phyloP scores from a whole-genome alignment of 768 basidiomycete genomes.

The Suillus luteus region DNA sequence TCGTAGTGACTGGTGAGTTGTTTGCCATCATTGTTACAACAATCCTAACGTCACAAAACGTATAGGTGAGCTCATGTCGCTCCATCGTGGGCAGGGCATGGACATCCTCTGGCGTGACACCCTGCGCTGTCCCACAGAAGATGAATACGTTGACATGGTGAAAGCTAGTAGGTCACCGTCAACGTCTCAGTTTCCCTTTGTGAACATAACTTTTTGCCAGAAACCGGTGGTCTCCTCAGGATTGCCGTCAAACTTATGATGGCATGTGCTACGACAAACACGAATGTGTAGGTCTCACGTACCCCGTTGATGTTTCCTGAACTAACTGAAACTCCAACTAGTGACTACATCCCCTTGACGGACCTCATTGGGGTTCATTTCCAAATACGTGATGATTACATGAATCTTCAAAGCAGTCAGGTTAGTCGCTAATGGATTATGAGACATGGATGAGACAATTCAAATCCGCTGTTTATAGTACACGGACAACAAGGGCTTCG shows the following conservation, averaged over 20 bases:
- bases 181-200: background rate
- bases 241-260: slow-evolving; percentile 95
- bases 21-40: background rate
- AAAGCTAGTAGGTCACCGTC: slow-evolving; percentile 71
- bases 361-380: slow-evolving; percentile 60
- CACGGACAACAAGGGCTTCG: slow-evolving; percentile 80
- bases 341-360: slow-evolving; percentile 57
- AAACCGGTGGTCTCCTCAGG: slow-evolving; percentile 91
- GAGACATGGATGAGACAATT: too few relatives aligned
- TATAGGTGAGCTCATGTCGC: slow-evolving; percentile 69
- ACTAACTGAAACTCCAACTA: slow-evolving; percentile 18
- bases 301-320: background rate
- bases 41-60: background rate
- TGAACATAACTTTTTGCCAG: slow-evolving; percentile 42
- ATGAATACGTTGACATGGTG: slow-evolving; percentile 95
- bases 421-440: slow-evolving; percentile 13
- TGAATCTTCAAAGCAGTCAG: slow-evolving; percentile 31
- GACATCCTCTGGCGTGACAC: slow-evolving; percentile 94
- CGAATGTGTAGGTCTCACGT: slow-evolving; percentile 49
- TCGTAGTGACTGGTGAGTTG: slow-evolving; percentile 69
- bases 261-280: slow-evolving; percentile 70
- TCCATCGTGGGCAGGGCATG: slow-evolving; percentile 93
- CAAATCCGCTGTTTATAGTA: slow-evolving; percentile 55
- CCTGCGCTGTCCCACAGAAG: slow-evolving; percentile 87
- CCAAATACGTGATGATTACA: slow-evolving; percentile 62